Conservation (phyloP, 768 basidiomycete species). For the Russula foetens region DNA sequence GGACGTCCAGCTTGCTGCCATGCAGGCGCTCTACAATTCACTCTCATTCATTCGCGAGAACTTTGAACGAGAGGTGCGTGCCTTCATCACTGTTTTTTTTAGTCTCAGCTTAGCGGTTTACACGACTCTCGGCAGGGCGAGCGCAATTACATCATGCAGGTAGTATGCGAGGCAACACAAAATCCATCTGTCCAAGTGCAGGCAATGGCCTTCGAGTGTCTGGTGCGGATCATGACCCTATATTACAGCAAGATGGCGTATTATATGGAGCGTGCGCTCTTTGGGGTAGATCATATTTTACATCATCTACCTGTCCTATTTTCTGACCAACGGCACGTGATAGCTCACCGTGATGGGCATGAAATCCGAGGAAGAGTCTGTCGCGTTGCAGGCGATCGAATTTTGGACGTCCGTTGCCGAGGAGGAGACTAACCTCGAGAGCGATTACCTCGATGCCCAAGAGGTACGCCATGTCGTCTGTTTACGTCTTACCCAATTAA, state of each 20-base stretch:
- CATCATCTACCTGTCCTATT: neutral
- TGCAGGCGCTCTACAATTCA: slow-evolving; percentile 89
- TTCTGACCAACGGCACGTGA: slow-evolving; percentile 4
- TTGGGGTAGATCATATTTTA: slow-evolving; percentile 62
- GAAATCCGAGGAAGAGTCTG: slow-evolving; percentile 86
- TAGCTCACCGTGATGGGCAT: slow-evolving; percentile 96
- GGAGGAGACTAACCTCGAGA: slow-evolving; percentile 85
- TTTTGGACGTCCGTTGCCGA: slow-evolving; percentile 99
- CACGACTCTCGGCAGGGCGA: slow-evolving; percentile 59
- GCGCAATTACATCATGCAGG: slow-evolving; percentile 99
- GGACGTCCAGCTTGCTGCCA: slow-evolving; percentile 92
- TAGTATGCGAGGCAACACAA: slow-evolving; percentile 97
- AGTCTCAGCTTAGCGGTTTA: slow-evolving; percentile 3
- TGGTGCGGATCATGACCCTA: slow-evolving; percentile 93
- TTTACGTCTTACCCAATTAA: slow-evolving; percentile 6
- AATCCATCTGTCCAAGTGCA: slow-evolving; percentile 72
- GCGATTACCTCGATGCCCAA: slow-evolving; percentile 60
- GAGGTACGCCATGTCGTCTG: slow-evolving; percentile 46
- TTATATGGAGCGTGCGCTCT: slow-evolving; percentile 99
- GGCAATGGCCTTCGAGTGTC: slow-evolving; percentile 92
- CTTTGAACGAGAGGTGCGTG: slow-evolving; percentile 88
- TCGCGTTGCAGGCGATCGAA: slow-evolving; percentile 94
- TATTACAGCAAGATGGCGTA: slow-evolving; percentile 99
- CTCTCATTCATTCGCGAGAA: slow-evolving; percentile 97
- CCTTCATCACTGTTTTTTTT: neutral